Evolutionary conservation across 306 rosid species (phyloP).

Genomic region (Carpinus viminea): DNA sequence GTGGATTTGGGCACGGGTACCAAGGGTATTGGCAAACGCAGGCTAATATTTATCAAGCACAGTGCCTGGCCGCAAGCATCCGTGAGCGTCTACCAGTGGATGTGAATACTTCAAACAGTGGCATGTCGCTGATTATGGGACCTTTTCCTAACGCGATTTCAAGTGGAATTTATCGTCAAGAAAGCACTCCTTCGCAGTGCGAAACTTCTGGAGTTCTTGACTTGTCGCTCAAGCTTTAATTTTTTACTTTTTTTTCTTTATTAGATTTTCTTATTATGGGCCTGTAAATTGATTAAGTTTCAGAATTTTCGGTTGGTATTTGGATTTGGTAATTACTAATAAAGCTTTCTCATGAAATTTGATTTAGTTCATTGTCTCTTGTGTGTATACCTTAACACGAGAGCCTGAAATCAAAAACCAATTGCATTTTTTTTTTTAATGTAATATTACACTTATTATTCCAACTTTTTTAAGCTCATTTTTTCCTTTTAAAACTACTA

Average conservation of each 20-base stretch:
- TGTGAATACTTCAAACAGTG: background rate
- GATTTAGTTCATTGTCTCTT: background rate
- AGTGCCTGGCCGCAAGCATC: background rate
- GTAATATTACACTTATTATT: too few relatives aligned
- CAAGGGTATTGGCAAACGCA: background rate
- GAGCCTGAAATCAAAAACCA: too few relatives aligned
- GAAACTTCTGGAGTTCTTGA: background rate
- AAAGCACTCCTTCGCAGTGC: background rate
- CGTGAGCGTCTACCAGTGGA: background rate
- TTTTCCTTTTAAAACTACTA: too few relatives aligned
- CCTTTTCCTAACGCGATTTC: background rate
- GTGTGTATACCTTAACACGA: too few relatives aligned
- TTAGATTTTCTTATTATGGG: background rate
- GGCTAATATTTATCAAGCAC: background rate
- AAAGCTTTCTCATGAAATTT: background rate
- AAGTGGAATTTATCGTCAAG: background rate
- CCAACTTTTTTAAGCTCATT: too few relatives aligned
- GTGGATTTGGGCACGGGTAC: background rate
- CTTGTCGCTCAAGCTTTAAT: conserved; percentile 19
- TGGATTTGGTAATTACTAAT: background rate
- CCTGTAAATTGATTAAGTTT: background rate
- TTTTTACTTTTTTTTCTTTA: too few relatives aligned
- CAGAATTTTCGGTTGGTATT: background rate
- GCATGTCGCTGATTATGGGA: background rate
- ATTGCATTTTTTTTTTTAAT: too few relatives aligned